Conservation (phyloP, 2,329 filamentous ascomycete genomes). For the Aspergillus thermomutatus region DNA sequence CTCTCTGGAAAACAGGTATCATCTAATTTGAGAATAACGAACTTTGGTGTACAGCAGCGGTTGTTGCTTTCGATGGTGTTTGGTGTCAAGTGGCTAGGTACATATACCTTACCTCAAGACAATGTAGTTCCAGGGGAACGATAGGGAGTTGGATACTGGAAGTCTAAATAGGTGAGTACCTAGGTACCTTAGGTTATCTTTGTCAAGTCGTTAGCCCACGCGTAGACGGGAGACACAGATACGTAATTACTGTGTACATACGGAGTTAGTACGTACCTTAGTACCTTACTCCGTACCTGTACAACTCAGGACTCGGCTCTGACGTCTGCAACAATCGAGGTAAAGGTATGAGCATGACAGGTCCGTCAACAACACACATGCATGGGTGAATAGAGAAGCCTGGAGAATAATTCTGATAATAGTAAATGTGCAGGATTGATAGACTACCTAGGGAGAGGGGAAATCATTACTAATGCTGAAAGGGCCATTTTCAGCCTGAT, state of each 20-base stretch:
- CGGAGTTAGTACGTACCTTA: no score
- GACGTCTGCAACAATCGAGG: no score
- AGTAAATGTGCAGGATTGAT: neutral
- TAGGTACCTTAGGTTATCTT: neutral
- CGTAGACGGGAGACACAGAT: neutral
- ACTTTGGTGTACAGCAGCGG: neutral
- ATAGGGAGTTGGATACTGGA: neutral
- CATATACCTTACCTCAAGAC: neutral
- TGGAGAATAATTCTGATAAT: neutral
- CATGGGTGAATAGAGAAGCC: neutral
- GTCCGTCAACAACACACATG: neutral
- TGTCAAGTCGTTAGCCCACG: neutral
- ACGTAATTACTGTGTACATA: neutral
- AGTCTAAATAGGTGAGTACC: no score
- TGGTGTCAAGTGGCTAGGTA: neutral
- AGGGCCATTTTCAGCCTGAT: neutral
- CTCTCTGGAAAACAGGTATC: neutral
- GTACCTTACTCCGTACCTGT: no score
- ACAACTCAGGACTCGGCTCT: neutral
- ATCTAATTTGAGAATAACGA: neutral
- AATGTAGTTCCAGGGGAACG: neutral
- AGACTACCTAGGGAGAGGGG: neutral
- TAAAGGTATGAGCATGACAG: neutral
- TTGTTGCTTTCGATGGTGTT: neutral
- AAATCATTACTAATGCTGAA: neutral